Evolutionary conservation across 129 eudicot genomes (phyloP).

Genomic region (Scalesia atractyloides): DNA sequence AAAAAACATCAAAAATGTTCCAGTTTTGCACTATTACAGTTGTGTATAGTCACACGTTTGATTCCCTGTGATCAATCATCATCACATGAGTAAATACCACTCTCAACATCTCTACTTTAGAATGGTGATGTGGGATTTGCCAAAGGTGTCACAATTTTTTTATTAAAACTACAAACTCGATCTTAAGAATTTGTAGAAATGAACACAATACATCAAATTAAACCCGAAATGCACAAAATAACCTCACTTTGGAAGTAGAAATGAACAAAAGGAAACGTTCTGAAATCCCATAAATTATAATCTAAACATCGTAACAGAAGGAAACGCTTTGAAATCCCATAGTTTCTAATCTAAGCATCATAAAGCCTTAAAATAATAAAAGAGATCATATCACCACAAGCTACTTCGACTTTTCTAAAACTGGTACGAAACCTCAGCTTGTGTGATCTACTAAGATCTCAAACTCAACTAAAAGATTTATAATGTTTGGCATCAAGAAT

Average conservation of each 20-base stretch:
- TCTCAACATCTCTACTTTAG: no score
- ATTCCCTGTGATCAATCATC: no score
- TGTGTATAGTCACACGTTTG: no score
- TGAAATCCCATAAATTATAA: constrained; percentile 14
- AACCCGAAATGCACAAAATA: neutral
- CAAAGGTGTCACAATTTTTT: no score
- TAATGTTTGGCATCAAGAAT: constrained; percentile 30
- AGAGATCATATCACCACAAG: constrained; percentile 19
- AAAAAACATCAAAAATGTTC: no score
- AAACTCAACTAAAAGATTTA: constrained; percentile 19
- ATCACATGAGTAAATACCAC: no score
- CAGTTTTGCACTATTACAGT: no score
- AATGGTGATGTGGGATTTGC: no score
- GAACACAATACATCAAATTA: neutral
- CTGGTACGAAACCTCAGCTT: constrained; percentile 19
- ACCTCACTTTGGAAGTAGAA: constrained; percentile 8
- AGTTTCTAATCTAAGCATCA: constrained; percentile 12
- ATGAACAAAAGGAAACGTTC: neutral
- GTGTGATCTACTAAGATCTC: constrained; percentile 2
- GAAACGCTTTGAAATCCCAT: constrained; percentile 15
- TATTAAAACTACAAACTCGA: no score
- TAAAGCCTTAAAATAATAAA: constrained; percentile 1
- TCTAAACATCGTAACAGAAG: constrained; percentile 10
- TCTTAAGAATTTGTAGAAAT: neutral
- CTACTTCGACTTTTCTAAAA: constrained; percentile 28